Evolutionary conservation across 345 rosid genomes (phyloP), one percentile per base, ranked within the genome.

Genomic region (Gossypium herbaceum): DNA sequence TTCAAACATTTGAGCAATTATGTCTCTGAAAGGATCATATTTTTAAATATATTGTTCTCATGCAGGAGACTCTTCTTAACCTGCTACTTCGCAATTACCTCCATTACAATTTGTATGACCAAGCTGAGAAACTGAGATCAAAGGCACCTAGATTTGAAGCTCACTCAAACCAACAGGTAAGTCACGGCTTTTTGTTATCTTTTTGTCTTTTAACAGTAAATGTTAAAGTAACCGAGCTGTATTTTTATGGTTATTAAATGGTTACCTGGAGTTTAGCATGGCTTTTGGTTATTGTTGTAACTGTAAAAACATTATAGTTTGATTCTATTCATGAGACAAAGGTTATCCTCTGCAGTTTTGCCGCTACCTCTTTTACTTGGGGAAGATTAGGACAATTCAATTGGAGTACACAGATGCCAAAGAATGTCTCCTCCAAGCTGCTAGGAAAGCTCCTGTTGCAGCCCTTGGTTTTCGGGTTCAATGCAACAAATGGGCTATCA

Each of bases 321-420:
- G 73, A 27, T 54, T 68, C 25, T n/a, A 24, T 39, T 59, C 50
- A 43, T 51, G 27, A 24, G 25, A 22, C 68, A 43, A 68, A 55
- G 34, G 64, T 62, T 58, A 51, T 67, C 9, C 20, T 47, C 62
- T 71, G 81, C 85, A 87, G 90, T 87, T 81, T 76, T 87, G 90
- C 61, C 80, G 90, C 11, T 87, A 87, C 77, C 90, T 87, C 34
- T 85, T 85, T 77, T 87, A 85, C 78, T 67, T 85, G 81, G 88
- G 90, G 45, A 87, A 87, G 84, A 87, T 87, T 24, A 83, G 90
- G 73, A 87, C 90, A 12, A 87, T 87, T 75, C 88, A 87, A 77
- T 57, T 87, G 84, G 90, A 87, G 79, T 87, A 87, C 74, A 85
- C 88, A 2, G 90, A 87, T 82, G 90, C 90, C 41, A 87, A 85